phyloP scores from a whole-genome alignment of 2,329 filamentous ascomycete species.

The Ophiostoma sp. region DNA sequence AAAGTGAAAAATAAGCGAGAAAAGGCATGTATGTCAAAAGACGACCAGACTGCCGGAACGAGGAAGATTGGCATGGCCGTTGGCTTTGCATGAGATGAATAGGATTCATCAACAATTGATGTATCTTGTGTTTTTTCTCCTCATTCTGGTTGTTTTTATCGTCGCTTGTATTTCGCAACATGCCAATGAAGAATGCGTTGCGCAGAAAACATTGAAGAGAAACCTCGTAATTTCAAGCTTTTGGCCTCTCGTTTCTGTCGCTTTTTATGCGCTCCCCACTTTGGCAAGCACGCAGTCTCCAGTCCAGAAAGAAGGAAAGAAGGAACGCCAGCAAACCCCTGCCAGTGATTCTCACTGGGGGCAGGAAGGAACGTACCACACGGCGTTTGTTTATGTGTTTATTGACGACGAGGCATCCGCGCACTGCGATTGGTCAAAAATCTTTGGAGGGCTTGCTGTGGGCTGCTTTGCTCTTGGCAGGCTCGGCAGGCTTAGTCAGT shows the following conservation, averaged over 20 bases:
- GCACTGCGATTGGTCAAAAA: neutral
- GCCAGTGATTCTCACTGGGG: constrained; percentile 8
- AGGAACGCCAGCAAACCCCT: constrained; percentile 5
- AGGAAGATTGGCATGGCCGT: neutral
- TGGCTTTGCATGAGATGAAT: neutral
- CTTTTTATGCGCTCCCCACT: constrained; percentile 11
- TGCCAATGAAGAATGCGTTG: constrained; percentile 16
- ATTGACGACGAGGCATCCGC: neutral
- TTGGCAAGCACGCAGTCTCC: neutral
- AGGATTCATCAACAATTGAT: neutral
- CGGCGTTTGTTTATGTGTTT: constrained; percentile 15
- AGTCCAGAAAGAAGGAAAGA: neutral
- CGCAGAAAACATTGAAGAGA: neutral
- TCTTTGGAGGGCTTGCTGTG: neutral
- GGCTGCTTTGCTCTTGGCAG: neutral
- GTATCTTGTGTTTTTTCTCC: neutral
- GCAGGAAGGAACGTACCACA: neutral
- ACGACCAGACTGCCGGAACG: neutral
- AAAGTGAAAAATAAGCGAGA: neutral
- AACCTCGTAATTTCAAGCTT: neutral
- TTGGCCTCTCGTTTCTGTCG: neutral
- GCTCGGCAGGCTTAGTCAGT: constrained; percentile 5
- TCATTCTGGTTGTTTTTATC: neutral
- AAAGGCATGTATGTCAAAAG: neutral
- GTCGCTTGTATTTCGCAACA: neutral